phyloP scores from a whole-genome alignment of 2,329 filamentous ascomycete genomes.

The Coniochaeta hoffmannii region DNA sequence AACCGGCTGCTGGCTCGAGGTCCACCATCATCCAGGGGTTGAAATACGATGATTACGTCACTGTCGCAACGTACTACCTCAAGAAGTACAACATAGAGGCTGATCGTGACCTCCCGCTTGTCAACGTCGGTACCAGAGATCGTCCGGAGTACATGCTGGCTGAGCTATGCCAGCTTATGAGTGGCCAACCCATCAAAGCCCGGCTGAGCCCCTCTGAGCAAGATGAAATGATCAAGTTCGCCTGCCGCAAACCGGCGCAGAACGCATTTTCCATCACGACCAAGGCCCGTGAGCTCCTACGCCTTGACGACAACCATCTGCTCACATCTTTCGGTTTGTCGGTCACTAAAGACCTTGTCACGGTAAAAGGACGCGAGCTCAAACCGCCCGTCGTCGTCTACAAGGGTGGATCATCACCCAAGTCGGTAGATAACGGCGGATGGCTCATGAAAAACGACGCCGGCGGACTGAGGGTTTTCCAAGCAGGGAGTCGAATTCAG shows the following conservation, averaged over 20 bases:
- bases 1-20: constrained; percentile 10
- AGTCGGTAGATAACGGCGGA: constrained; percentile 41
- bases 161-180: constrained; percentile 55
- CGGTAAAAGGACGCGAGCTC: constrained; percentile 66
- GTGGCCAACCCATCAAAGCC: constrained; percentile 55
- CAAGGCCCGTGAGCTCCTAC: constrained; percentile 49
- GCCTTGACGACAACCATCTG: constrained; percentile 43
- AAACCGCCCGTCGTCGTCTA: constrained; percentile 55
- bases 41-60: constrained; percentile 16
- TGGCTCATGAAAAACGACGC: constrained; percentile 65
- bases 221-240: constrained; percentile 62
- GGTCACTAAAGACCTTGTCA: constrained; percentile 56
- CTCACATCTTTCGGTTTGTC: constrained; percentile 52
- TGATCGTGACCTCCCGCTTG: constrained; percentile 42
- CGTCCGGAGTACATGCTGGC: constrained; percentile 59
- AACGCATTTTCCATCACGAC: constrained; percentile 62
- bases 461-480: constrained; percentile 53
- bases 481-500: constrained; percentile 34
- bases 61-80: constrained; percentile 36
- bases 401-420: constrained; percentile 15
- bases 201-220: constrained; percentile 57
- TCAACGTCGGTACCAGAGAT: constrained; percentile 55
- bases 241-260: constrained; percentile 56
- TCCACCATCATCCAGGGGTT: constrained; percentile 13
- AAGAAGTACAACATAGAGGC: constrained; percentile 29